Evolutionary conservation across 495 filamentous ascomycete species (phyloP).

Genomic region (Xylaria acuta): DNA sequence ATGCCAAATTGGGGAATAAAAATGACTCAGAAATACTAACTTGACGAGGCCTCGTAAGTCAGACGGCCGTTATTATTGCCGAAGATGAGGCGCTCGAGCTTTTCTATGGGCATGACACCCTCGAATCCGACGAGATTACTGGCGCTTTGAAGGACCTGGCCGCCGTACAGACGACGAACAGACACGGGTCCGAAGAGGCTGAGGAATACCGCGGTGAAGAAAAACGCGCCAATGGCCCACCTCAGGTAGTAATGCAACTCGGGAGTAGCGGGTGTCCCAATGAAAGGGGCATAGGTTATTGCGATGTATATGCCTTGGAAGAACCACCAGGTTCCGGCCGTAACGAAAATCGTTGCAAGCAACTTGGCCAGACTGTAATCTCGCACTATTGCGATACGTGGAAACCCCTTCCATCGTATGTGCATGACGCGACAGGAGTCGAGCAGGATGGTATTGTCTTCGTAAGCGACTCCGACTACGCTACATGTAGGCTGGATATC

Average conservation of each 20-base stretch:
- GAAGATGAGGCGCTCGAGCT: constrained; percentile 33
- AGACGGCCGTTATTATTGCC: constrained; percentile 23
- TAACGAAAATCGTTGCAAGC: constrained; percentile 24
- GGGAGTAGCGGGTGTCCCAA: neutral
- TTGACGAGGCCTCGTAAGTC: constrained; percentile 8
- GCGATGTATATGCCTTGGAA: neutral
- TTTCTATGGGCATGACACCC: constrained; percentile 30
- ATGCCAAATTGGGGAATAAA: neutral
- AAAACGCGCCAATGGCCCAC: neutral
- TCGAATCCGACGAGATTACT: constrained; percentile 36
- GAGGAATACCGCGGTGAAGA: constrained; percentile 22
- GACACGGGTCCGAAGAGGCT: constrained; percentile 27
- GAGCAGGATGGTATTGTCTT: constrained; percentile 48
- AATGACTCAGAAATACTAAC: neutral
- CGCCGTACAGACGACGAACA: constrained; percentile 25
- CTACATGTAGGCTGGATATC: constrained; percentile 47
- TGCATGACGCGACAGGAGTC: constrained; percentile 32
- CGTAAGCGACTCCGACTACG: constrained; percentile 39
- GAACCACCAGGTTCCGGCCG: constrained; percentile 23
- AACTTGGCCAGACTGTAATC: neutral
- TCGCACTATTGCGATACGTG: neutral
- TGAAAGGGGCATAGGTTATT: neutral
- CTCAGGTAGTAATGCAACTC: neutral
- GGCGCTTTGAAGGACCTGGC: constrained; percentile 29
- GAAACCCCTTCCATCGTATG: constrained; percentile 16